Evolutionary conservation across 176 grass and related monocot species (phyloP).

Genomic region (Cenchrus americanus): DNA sequence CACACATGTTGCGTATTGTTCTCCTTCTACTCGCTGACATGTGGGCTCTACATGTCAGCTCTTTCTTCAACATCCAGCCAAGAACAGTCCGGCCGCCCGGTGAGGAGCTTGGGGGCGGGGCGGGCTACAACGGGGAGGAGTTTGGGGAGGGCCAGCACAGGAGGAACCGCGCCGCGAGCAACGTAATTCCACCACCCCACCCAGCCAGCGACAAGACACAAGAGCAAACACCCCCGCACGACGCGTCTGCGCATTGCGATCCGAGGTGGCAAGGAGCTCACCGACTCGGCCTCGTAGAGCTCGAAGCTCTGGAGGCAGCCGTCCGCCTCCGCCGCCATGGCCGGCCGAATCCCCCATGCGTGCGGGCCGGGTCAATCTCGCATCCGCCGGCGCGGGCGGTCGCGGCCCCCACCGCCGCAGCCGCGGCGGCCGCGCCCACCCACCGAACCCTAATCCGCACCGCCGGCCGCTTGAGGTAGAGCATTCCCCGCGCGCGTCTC

Average conservation of each 20-base stretch:
- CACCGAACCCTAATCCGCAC: slow-evolving; percentile 53
- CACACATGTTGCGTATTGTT: no score
- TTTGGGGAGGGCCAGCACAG: no score
- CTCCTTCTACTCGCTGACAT: no score
- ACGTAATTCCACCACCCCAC: neutral
- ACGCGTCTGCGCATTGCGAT: slow-evolving; percentile 46
- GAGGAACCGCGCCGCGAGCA: neutral
- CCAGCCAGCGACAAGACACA: neutral
- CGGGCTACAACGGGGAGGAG: no score
- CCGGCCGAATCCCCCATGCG: slow-evolving; percentile 38
- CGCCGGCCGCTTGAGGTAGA: slow-evolving; percentile 65
- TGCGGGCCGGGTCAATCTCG: slow-evolving; percentile 31
- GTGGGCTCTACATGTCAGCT: no score
- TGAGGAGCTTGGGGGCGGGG: no score
- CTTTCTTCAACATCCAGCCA: no score
- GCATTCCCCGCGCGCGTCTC: slow-evolving; percentile 54
- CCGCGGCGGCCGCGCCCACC: neutral
- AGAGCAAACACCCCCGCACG: neutral
- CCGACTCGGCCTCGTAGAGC: slow-evolving; percentile 62
- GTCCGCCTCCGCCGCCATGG: slow-evolving; percentile 48
- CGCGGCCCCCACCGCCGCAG: slow-evolving; percentile 40
- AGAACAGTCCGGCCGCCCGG: no score
- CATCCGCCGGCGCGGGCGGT: slow-evolving; percentile 43
- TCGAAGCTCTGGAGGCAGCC: slow-evolving; percentile 53
- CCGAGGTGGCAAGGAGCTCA: slow-evolving; percentile 39